Base-by-base conservation (phyloP, 2,329 filamentous ascomycete genomes). In the Rhynchosporium secalis region DNA sequence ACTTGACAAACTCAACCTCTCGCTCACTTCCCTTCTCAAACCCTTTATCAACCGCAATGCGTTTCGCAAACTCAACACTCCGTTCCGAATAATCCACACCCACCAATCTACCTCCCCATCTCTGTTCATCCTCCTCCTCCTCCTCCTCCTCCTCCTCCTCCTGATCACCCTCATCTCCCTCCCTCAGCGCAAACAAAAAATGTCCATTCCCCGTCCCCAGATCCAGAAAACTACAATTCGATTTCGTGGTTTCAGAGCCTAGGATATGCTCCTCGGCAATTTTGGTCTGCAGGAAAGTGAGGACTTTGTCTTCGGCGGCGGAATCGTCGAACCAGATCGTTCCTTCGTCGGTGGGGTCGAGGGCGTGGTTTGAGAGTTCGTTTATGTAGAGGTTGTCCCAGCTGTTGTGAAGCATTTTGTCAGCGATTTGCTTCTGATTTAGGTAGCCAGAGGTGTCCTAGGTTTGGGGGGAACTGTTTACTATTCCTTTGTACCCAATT, bases 321-420 rank as follows among this genome's bases (percentile, higher is more conserved):
- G 92, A 90, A 78, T 98, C 95, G 75, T 92, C 89, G 82, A 99
- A 99, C 95, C 95, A 99, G 71, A 95, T 87, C 36, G 92, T 96
- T 68, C 94, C 94, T 63, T 89, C 89, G 79, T 96, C 91, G 61
- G 83, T 77, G 9, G 90, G 86, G 77, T 96, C 86, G 65, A 83
- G 76, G 59, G 84, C 78, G 76, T 93, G 85, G 77, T 95, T 94
- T 64, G 78, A 75, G 58, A 92, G 80, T 76, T 95, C 89, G 68
- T 79, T 82, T 0, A 81, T 79, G 79, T 96, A 95, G 66, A 91
- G 84, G 26, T 78, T 78, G 75, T 94, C 87, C 90, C 90, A 93
- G 78, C 90, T 93, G 48, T 49, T 29, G n/a, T 6, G 12, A 40
- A 60, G 33, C 31, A 47, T 20, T 36, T 49, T 52, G 28, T 46